Evolutionary conservation across 2,329 filamentous ascomycete species (phyloP), one percentile per base, ranked within the genome.

Genomic region (Alternaria sp.): DNA sequence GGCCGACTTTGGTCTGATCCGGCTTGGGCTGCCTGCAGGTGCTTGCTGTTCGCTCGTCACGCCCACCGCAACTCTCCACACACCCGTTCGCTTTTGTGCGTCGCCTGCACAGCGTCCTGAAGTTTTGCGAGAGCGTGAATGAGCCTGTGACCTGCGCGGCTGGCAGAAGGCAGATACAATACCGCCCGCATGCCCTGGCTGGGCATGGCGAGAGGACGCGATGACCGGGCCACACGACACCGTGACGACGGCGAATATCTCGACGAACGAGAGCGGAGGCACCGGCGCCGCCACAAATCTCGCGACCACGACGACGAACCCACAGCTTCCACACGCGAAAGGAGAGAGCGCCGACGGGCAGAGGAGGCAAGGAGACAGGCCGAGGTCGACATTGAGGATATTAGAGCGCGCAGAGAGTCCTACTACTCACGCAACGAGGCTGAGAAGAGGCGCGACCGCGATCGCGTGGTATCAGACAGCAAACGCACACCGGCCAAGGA

Each of bases 321-420:
- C 45, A 58, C 60, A 2, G 66, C 67, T n/a, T 72, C 72, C 53
- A 73, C 66, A 55, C 72, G 76, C 41, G 75, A 78, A 51, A 73
- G 75, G 46, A 61, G 76, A 58, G 75, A 76, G 64, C 75, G 74
- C 46, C 73, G 75, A n/a, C 71, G 71, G 21, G 72, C 75, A 37
- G 75, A 77, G 7, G 75, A 78, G 30, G 71, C 70, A 1, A 46
- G 75, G 23, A 64, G 73, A 2, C 65, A 72, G 55, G 74, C 75
- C 33, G 75, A 80, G 65, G 68, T 80, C 23, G 81, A 82, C 63
- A 63, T 82, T 43, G 78, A 82, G 55, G 81, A 82, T 55, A 64
- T 83, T 53, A 69, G 81, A 56, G 73, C 73, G 30, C 74, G 75
- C 58, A 65, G 81, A 67, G 75, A 76, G 28, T 76, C 77, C 6